Conservation (phyloP, 768 basidiomycete genomes). For the Pisolithus orientalis region DNA sequence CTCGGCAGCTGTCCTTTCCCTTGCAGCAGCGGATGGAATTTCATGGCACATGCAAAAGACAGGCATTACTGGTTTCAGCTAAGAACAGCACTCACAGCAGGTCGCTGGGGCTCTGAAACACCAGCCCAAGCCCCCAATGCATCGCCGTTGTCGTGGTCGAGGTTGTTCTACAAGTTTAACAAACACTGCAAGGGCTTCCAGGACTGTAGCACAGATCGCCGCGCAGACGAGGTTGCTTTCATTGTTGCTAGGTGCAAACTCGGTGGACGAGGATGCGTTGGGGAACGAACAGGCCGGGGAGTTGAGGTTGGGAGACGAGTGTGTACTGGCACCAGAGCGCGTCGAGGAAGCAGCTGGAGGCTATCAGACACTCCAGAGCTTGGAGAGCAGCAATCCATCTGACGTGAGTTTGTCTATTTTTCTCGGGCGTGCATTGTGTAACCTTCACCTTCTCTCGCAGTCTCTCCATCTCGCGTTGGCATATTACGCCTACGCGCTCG, state of each 20-base stretch:
- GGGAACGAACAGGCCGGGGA: conserved; percentile 33
- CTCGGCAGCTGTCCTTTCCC: too few relatives aligned
- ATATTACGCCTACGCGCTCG: conserved; percentile 76
- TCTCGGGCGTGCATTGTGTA: not conserved
- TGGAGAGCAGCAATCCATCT: conserved; percentile 38
- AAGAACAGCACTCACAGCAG: conserved; percentile 61
- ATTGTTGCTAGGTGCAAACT: conserved; percentile 44
- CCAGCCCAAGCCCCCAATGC: conserved; percentile 61
- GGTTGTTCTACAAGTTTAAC: conserved; percentile 79
- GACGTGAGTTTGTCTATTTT: conserved; percentile 44
- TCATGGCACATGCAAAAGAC: conserved; percentile 53
- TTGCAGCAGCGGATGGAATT: not conserved
- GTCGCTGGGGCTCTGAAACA: conserved; percentile 57
- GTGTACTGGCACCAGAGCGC: conserved; percentile 47
- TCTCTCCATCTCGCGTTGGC: conserved; percentile 64
- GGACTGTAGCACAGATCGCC: conserved; percentile 60
- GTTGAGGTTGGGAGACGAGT: conserved; percentile 45
- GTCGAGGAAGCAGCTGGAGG: conserved; percentile 50
- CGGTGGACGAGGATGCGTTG: conserved; percentile 52
- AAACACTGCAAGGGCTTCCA: conserved; percentile 66
- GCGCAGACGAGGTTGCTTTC: conserved; percentile 61
- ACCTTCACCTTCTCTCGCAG: conserved; percentile 31
- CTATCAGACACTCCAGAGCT: conserved; percentile 47
- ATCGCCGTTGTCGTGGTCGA: conserved; percentile 57
- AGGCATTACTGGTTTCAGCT: conserved; percentile 77